A percentile compares a stretch with the other conserved stretches of the same genome.
Conservation (phyloP, 441 rosid genomes). For the Erodium trifolium region DNA sequence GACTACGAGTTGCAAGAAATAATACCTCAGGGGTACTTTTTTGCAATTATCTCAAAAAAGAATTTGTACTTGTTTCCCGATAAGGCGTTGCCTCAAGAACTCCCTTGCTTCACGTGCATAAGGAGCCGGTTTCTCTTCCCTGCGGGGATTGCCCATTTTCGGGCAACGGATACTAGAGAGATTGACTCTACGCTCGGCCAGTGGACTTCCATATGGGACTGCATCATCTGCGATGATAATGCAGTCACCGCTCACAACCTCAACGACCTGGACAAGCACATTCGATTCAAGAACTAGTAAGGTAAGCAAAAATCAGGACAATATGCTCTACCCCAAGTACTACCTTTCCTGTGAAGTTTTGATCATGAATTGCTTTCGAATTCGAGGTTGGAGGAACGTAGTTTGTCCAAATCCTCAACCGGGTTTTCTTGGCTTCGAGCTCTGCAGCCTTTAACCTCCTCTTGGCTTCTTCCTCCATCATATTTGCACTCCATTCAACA, state of each 20-base stretch:
- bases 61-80: constrained; percentile 21
- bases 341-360: constrained; percentile 94
- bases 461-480: constrained; percentile 77
- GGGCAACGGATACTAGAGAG: constrained; percentile 26
- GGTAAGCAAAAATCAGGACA: neutral
- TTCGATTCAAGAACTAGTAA: neutral
- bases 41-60: too few relatives aligned
- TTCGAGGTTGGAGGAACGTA: constrained; percentile 76
- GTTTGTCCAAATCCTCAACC: constrained; percentile 75
- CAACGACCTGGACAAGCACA: neutral
- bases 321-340: neutral
- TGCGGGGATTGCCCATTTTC: constrained; percentile 24
- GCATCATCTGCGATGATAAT: constrained; percentile 26
- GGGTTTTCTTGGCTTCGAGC: constrained; percentile 77
- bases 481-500: constrained; percentile 40
- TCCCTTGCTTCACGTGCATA: constrained; percentile 28
- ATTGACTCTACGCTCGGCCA: constrained; percentile 24
- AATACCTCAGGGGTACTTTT: too few relatives aligned
- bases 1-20: too few relatives aligned
- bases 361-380: constrained; percentile 87
- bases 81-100: constrained; percentile 23
- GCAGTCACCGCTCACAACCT: constrained; percentile 25
- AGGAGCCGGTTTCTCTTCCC: constrained; percentile 26
- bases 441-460: constrained; percentile 70
- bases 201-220: constrained; percentile 26